Evolutionary conservation across 176 grass and related monocot genomes (phyloP).

Genomic region (Tillandsia fasciculata): DNA sequence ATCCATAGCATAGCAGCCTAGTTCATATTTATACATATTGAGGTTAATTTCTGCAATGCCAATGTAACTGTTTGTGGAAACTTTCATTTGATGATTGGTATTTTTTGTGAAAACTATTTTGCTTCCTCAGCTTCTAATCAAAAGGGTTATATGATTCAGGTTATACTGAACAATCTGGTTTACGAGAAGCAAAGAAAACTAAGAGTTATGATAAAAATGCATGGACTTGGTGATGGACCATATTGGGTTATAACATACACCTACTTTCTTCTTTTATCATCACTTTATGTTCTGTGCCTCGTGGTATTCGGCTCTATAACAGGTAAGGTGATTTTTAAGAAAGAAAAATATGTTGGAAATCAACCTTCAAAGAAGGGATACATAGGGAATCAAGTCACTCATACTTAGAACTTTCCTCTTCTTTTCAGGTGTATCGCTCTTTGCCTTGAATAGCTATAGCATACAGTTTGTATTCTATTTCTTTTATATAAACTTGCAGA

Average conservation of each 20-base stretch:
- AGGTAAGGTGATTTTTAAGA: constrained; percentile 14
- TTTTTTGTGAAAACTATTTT: not conserved
- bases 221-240: constrained; percentile 23
- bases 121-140: not conserved
- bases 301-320: constrained; percentile 9
- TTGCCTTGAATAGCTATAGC: constrained; percentile 53
- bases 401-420: not conserved
- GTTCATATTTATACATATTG: no score
- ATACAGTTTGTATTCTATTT: constrained; percentile 86
- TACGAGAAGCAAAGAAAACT: constrained; percentile 29
- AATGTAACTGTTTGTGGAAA: no score
- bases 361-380: not conserved
- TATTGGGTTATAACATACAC: constrained; percentile 25
- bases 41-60: no score
- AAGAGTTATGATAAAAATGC: constrained; percentile 34
- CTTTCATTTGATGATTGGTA: no score
- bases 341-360: not conserved
- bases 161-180: constrained; percentile 20
- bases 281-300: constrained; percentile 9
- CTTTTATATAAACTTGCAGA: constrained; percentile 88
- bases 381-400: not conserved
- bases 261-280: constrained; percentile 22
- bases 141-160: constrained; percentile 8
- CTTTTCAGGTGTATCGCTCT: constrained; percentile 63
- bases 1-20: no score